phyloP scores from a whole-genome alignment of 2,329 filamentous ascomycete genomes.

The Magnaporthales sp. region DNA sequence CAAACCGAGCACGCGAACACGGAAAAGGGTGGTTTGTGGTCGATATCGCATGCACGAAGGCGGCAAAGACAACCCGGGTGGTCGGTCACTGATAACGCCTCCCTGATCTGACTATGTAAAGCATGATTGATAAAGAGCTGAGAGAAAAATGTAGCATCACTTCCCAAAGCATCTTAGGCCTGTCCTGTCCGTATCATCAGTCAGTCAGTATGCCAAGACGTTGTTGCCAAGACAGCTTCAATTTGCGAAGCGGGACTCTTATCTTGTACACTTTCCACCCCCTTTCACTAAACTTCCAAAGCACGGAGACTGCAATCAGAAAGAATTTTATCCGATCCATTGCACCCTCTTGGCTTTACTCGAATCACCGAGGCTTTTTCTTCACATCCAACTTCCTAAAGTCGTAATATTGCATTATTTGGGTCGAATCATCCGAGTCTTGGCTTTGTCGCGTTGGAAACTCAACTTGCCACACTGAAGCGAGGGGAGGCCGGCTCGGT shows the following conservation, averaged over 20 bases:
- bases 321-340: neutral
- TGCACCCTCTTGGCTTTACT: neutral
- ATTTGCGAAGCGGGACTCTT: conserved; percentile 2
- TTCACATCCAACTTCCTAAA: neutral
- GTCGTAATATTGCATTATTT: neutral
- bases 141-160: neutral
- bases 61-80: neutral
- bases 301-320: neutral
- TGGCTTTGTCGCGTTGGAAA: neutral
- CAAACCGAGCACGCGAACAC: neutral
- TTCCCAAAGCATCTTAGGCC: neutral
- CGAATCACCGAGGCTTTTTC: neutral
- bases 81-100: neutral
- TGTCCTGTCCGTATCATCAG: neutral
- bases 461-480: neutral
- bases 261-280: neutral
- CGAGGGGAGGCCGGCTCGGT: neutral
- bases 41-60: neutral
- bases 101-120: too few relatives aligned
- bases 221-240: neutral
- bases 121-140: neutral
- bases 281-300: neutral
- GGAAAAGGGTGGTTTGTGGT: neutral
- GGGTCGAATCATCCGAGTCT: neutral
- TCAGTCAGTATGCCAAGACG: neutral